Base-by-base conservation (phyloP, 257 asterid genomes). In the Solanum neorickii region DNA sequence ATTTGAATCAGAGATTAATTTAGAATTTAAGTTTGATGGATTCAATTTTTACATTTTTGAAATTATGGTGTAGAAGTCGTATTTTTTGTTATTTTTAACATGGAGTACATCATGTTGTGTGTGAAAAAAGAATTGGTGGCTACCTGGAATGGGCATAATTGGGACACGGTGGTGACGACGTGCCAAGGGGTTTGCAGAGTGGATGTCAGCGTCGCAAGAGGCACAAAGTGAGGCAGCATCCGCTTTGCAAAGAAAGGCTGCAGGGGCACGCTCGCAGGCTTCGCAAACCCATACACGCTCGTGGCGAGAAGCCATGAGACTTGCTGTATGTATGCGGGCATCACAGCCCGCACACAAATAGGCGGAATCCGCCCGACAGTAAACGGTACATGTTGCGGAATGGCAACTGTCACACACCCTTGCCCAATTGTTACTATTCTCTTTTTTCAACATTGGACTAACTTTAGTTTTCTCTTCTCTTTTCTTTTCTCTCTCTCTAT, bases 151-250 rank as follows among this genome's bases (percentile, higher is more conserved):
- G 3, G 94, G 92, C 60, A 87, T 65, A 31, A 93, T 87, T 1
- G 98, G 98, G 73, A 94, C 94, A 42, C 99, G 95, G 92, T 93
- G 96, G 94, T 94, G 99, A 88, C 99, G 98, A 69, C 94, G 92
- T 0, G 99, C 96, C 59, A 96, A 91, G 9, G 99, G 98, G 86
- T 96, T 95, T 18, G 94, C 99, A 1, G 98, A 94, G 90, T 96
- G 99, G 89, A 96, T 91, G 18, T 95, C 94, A 13, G 94, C 82
- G 75, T 96, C 98, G 88, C 98, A 96, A 87, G 91, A 62, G 68
- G 94, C 77, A 89, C 98, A 96, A 23, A 95, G 95, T 31, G 97
- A 94, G 31, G 98, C 98, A 4, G 96, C 91, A 37, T 95, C 98
- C 11, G 98, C 97, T 88, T 95, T 95, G 92, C 96, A 94, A 5